Percentiles rank a stretch among this genome's conserved stretches.
These are phyloP conservation scores for Tolypocladium endophyticum DNA, from an alignment of 2,329 filamentous ascomycete genomes.

Conservation along the genomic window DNA sequence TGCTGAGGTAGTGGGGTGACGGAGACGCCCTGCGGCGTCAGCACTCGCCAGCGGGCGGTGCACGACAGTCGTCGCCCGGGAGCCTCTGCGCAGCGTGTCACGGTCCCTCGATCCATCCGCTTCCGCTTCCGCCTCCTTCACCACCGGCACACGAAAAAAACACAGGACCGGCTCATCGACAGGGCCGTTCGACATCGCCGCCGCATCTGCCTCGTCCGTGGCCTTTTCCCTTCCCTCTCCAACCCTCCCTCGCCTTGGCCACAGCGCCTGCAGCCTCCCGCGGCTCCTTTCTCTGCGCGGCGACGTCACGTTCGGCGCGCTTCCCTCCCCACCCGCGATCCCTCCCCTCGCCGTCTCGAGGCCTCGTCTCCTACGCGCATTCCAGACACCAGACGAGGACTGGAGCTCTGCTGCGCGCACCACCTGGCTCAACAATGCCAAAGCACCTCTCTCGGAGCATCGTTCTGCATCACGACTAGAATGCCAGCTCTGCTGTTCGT, in stretches of 20 bases:
- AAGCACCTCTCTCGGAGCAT: constrained; percentile 1
- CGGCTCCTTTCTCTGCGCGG: constrained; percentile 1
- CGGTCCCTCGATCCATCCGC: background rate
- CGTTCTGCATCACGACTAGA: constrained; percentile 17
- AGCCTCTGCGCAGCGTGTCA: background rate
- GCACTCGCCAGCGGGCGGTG: background rate
- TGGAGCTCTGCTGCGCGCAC: background rate
- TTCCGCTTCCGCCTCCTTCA: background rate
- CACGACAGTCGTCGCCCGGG: background rate
- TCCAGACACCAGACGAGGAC: background rate
- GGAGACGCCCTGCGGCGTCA: background rate
- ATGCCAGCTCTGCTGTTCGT: constrained; percentile 24
- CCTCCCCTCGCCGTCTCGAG: background rate
- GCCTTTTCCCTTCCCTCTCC: background rate
- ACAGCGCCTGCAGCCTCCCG: background rate
- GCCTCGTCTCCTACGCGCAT: constrained; percentile 1
- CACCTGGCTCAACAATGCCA: constrained; percentile 7
- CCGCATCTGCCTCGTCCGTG: background rate
- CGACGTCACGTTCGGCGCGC: background rate
- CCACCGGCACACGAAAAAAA: background rate
- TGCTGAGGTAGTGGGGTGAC: background rate
- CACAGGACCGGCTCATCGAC: background rate
- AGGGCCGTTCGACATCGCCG: background rate
- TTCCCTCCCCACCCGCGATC: constrained; percentile 4
- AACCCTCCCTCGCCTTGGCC: background rate